Percentiles rank a stretch among this genome's conserved stretches.
phyloP scores from a whole-genome alignment of 1,139 yeast genomes.

The Kodamaea plutei region DNA sequence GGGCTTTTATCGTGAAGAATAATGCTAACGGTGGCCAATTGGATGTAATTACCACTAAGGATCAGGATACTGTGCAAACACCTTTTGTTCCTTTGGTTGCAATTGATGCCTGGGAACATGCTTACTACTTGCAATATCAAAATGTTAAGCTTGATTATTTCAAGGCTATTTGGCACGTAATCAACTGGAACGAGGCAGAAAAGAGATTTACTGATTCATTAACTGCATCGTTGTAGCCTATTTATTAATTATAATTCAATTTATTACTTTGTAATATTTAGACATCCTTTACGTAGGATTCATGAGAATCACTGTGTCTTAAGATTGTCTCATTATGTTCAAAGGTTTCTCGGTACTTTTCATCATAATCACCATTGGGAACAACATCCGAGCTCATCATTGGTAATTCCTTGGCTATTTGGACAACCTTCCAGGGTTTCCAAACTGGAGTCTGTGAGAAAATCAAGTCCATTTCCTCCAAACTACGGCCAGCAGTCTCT shows the following conservation, averaged over 20 bases:
- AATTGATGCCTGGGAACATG: slow-evolving; percentile 52
- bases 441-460: slow-evolving; percentile 38
- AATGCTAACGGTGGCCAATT: slow-evolving; percentile 35
- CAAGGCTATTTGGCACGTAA: slow-evolving; percentile 47
- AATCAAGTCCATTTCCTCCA: slow-evolving; percentile 61
- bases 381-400: slow-evolving; percentile 23
- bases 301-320: no score
- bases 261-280: no score
- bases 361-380: slow-evolving; percentile 11
- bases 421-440: slow-evolving; percentile 37
- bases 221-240: neutral
- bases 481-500: slow-evolving; percentile 55
- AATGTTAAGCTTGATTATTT: slow-evolving; percentile 46
- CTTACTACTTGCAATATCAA: slow-evolving; percentile 47
- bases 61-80: slow-evolving; percentile 44
- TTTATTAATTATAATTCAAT: no score
- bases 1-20: slow-evolving; percentile 47
- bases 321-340: slow-evolving; percentile 4
- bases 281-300: no score
- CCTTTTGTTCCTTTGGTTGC: slow-evolving; percentile 43
- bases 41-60: slow-evolving; percentile 41
- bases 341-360: slow-evolving; percentile 6
- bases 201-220: slow-evolving; percentile 22
- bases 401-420: slow-evolving; percentile 33
- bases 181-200: slow-evolving; percentile 47